A percentile compares a stretch with the other conserved stretches of the same genome.
These are phyloP conservation scores for Pichia sp. DNA, from an alignment of 1,139 yeast species.

Conservation along the genomic window DNA sequence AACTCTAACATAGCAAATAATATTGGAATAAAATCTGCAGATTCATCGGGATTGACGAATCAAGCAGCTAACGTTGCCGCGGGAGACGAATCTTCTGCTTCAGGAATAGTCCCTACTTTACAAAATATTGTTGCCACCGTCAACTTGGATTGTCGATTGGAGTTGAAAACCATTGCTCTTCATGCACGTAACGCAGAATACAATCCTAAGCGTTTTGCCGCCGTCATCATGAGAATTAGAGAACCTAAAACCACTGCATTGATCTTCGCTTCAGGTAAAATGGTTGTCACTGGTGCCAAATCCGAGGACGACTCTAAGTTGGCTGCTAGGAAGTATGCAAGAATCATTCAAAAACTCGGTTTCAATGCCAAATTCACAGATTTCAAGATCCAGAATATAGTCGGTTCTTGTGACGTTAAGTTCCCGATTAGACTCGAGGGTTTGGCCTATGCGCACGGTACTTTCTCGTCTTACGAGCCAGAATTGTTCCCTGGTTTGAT, in stretches of 20 bases:
- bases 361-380: slow-evolving; percentile 95
- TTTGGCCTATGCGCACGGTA: slow-evolving; percentile 95
- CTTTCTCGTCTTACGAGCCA: slow-evolving; percentile 99
- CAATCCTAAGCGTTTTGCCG: slow-evolving; percentile 98
- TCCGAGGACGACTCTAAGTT: slow-evolving; percentile 96
- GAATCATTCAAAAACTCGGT: slow-evolving; percentile 96
- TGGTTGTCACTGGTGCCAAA: slow-evolving; percentile 99
- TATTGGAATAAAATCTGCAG: slow-evolving; percentile 1
- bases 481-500: slow-evolving; percentile 97
- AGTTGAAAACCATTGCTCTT: slow-evolving; percentile 91
- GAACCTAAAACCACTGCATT: slow-evolving; percentile 98
- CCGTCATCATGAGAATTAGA: slow-evolving; percentile 98
- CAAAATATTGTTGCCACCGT: slow-evolving; percentile 98
- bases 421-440: slow-evolving; percentile 98
- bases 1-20: not conserved
- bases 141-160: slow-evolving; percentile 91
- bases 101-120: slow-evolving; percentile 93
- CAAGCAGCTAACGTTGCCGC: slow-evolving; percentile 6
- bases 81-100: slow-evolving; percentile 40
- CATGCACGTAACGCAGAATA: slow-evolving; percentile 99
- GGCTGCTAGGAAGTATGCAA: slow-evolving; percentile 95
- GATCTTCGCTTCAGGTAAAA: slow-evolving; percentile 96
- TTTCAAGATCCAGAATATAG: slow-evolving; percentile 95
- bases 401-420: slow-evolving; percentile 97
- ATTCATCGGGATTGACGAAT: not conserved